Conservation (phyloP, 148 eudicot genomes). For the Rhododendron ovatum region DNA sequence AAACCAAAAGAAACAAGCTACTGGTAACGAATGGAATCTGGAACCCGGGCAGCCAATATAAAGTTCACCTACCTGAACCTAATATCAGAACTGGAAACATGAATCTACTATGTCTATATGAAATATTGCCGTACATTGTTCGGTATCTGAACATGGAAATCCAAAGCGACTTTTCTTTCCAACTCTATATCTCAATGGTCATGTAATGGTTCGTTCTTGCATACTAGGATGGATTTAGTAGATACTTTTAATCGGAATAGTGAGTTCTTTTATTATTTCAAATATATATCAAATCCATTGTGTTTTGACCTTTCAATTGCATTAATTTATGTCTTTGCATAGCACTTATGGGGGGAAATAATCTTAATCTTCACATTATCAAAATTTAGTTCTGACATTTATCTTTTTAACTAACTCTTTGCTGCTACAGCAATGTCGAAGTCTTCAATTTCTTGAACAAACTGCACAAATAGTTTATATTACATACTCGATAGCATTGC, state of each 20-base stretch:
- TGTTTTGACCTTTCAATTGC: neutral
- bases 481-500: neutral
- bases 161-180: neutral
- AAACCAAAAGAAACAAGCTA: neutral
- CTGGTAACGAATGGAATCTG: neutral
- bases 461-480: neutral
- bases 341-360: neutral
- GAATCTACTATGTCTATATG: neutral
- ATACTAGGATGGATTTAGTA: neutral
- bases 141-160: neutral
- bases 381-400: neutral
- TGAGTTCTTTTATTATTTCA: neutral
- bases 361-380: neutral
- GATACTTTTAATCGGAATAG: neutral
- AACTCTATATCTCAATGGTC: neutral
- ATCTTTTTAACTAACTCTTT: neutral
- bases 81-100: neutral
- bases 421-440: neutral
- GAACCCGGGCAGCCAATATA: neutral
- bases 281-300: neutral
- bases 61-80: neutral
- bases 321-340: neutral
- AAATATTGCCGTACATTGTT: neutral
- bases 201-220: neutral
- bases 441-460: neutral